Base-by-base conservation (phyloP, 116 monocot genomes). In the Cymodocea nodosa region DNA sequence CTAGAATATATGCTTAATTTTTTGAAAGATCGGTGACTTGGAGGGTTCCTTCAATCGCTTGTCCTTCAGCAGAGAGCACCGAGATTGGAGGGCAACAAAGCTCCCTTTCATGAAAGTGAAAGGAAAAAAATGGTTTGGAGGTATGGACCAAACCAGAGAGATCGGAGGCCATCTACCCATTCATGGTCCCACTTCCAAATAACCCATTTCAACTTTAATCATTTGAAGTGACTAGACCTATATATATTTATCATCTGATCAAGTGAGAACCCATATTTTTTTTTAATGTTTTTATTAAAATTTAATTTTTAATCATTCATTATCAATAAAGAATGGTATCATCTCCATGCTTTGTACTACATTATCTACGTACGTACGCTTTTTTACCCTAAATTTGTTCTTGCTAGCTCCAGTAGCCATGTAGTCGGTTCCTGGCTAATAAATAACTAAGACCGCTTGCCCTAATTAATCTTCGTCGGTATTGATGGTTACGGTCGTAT, bases 191-290 rank as follows among this genome's bases (percentile, higher is more conserved):
- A 54, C 54, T 4, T 54, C 6, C n/a, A 20, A 15, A 15, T 20
- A 59, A 1, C 59, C 22, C 59, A 13, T 59, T 7, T 59, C 10
- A 59, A 30, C 25, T 30, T 59, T 23, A 25, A 25, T 30, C 59
- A 2, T 50, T 64, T 50, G 64, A 64, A 64, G 49, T 48, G 49
- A 64, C 64, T 23, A 48, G 50, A 64, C 64, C 17, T 64, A 37
- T 22, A 13, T n/a, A 44, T 48, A 7, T 15, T 20, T 12, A 5
- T 5, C 12, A 20, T 9, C 23, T 63, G 18, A 4, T 1, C 22
- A 44, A 44, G 17, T 20, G 3, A 48, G 17, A 18, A 34, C 24
- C 17, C 25, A 5, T 25, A 4, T 8, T 15, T 22, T 23, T 22
- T 35, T 60, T 35, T 30, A 23, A 16, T 25, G 35, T 34, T 60